phyloP scores from a whole-genome alignment of 73 alveolate species.

The Uronychia binucleata region DNA sequence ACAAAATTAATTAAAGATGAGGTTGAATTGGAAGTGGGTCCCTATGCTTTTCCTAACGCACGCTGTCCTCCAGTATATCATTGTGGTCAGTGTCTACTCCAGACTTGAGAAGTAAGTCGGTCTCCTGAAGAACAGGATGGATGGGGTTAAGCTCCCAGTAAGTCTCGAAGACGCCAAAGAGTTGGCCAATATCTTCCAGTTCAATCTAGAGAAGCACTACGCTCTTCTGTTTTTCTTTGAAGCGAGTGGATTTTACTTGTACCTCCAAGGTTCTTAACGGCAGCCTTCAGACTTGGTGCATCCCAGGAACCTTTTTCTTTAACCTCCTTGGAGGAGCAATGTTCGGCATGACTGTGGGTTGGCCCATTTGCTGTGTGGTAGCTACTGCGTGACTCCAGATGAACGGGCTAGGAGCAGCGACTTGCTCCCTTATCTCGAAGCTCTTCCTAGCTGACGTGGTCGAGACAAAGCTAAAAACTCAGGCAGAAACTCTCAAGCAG shows the following conservation, averaged over 20 bases:
- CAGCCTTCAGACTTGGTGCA: constrained; percentile 72
- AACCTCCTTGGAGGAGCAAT: constrained; percentile 73
- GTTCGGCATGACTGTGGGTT: constrained; percentile 58
- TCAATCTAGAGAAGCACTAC: constrained; percentile 49
- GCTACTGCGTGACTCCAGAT: constrained; percentile 11
- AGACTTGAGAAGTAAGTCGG: constrained; percentile 17
- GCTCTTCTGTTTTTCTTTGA: constrained; percentile 31
- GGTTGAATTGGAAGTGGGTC: constrained; percentile 32
- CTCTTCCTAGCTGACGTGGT: constrained; percentile 50
- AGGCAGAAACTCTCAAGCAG: constrained; percentile 17
- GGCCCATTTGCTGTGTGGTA: constrained; percentile 50
- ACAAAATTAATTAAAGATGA: no score
- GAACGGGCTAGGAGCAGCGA: constrained; percentile 63
- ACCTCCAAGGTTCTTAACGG: background rate
- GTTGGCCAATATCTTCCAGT: constrained; percentile 41
- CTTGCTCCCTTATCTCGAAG: constrained; percentile 58
- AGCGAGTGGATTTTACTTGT: constrained; percentile 54
- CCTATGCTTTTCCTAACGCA: constrained; percentile 28
- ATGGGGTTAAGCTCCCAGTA: constrained; percentile 44
- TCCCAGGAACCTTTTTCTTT: constrained; percentile 75
- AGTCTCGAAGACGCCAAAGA: constrained; percentile 48
- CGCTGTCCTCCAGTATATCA: constrained; percentile 12
- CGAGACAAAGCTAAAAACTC: constrained; percentile 27
- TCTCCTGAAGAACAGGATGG: constrained; percentile 23
- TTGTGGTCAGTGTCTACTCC: constrained; percentile 9